A percentile compares a stretch with the other conserved stretches of the same genome.
Evolutionary conservation across 345 rosid genomes (phyloP).

Genomic region (Ailanthus altissimus): DNA sequence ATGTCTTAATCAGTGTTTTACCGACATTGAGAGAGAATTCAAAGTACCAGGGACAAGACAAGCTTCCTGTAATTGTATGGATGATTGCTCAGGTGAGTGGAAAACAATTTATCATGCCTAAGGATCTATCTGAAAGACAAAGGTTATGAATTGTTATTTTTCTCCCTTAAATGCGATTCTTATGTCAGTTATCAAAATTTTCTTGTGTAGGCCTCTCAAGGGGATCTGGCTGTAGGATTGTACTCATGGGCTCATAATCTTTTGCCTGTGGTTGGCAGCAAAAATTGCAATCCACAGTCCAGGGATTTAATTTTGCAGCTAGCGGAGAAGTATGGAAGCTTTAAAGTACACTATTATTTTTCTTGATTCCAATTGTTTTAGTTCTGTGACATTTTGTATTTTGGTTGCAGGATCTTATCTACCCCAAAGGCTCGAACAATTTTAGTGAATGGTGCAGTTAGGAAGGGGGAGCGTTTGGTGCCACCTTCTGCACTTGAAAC

Average conservation of each 20-base stretch:
- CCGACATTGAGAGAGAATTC: constrained; percentile 58
- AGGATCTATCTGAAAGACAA: constrained; percentile 5
- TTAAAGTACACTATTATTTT: not conserved
- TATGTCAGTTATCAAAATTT: constrained; percentile 9
- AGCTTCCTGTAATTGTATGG: constrained; percentile 69
- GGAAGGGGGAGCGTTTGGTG: constrained; percentile 67
- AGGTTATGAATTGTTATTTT: not conserved
- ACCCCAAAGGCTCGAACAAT: constrained; percentile 62
- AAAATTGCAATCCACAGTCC: constrained; percentile 67
- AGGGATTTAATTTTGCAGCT: constrained; percentile 75
- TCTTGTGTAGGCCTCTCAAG: constrained; percentile 54
- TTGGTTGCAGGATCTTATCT: constrained; percentile 51
- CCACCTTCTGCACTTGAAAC: constrained; percentile 69
- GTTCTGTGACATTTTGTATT: not conserved
- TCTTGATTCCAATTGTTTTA: not conserved
- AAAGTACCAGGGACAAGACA: constrained; percentile 81
- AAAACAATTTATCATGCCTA: not conserved
- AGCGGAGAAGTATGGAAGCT: constrained; percentile 40
- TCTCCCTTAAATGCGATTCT: constrained; percentile 17
- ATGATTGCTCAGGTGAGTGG: constrained; percentile 65
- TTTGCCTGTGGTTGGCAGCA: constrained; percentile 46
- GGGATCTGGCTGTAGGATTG: constrained; percentile 69
- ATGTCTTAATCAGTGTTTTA: constrained; percentile 54
- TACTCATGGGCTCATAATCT: constrained; percentile 64
- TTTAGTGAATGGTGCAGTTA: constrained; percentile 68